Conservation (phyloP, 176 grass and related monocot genomes). For the Thinopyrum elongatum region DNA sequence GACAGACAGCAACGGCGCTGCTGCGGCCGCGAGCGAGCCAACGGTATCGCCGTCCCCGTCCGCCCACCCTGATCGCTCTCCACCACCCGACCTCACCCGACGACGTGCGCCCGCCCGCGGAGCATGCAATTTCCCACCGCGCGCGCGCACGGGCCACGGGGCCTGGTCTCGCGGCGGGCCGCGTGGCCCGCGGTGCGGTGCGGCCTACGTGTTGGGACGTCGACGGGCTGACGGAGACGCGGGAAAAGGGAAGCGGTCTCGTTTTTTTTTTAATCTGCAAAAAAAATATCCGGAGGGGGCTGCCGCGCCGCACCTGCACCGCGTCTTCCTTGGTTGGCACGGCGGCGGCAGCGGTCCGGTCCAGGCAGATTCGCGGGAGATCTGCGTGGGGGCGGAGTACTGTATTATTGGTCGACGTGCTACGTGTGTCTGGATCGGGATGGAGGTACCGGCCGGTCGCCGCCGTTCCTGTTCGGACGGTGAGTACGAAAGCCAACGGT, state of each 20-base stretch:
- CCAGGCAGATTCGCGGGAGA: background rate
- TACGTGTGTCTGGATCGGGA: too few relatives aligned
- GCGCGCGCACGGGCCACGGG: conserved; percentile 5
- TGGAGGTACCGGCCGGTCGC: too few relatives aligned
- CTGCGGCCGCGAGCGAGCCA: background rate
- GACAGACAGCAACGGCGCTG: background rate
- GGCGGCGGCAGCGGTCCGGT: conserved; percentile 6
- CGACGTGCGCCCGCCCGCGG: background rate
- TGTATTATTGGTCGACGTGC: conserved; percentile 11
- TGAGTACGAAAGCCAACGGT: background rate
- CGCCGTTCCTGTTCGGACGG: conserved; percentile 5
- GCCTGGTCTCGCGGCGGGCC: background rate
- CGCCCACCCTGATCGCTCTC: background rate
- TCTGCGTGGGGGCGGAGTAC: background rate
- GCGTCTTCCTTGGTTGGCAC: conserved; percentile 41
- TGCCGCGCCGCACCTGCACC: conserved; percentile 13
- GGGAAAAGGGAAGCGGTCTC: background rate
- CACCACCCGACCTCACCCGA: background rate
- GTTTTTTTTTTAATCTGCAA: background rate
- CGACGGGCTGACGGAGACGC: background rate
- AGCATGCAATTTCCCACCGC: background rate
- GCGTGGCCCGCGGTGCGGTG: conserved; percentile 48
- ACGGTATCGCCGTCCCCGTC: background rate
- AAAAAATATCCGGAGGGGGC: background rate
- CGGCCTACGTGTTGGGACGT: conserved; percentile 7